These are phyloP conservation scores for Beta macrorhiza DNA, from an alignment of 179 eudicot genomes.

Conservation along the genomic window DNA sequence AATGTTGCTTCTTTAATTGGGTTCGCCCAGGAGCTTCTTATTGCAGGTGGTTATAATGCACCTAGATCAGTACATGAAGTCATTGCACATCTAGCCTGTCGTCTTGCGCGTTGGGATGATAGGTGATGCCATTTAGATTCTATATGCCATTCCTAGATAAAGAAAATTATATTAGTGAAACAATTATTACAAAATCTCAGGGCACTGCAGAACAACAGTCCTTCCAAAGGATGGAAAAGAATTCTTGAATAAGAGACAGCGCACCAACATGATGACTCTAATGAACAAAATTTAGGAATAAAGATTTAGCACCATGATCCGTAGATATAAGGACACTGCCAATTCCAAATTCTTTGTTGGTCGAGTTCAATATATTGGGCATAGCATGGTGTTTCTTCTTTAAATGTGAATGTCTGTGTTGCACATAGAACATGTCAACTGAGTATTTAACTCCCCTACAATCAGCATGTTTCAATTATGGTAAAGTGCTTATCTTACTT, in stretches of 20 bases:
- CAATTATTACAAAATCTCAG: not conserved
- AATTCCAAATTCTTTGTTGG: not conserved
- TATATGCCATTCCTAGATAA: not conserved
- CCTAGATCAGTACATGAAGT: conserved; percentile 79
- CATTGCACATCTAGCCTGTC: conserved; percentile 73
- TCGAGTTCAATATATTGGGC: not conserved
- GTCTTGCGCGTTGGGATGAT: conserved; percentile 98
- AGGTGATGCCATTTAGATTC: conserved; percentile 40
- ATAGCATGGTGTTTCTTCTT: not conserved
- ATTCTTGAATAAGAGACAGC: not conserved
- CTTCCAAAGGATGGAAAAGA: not conserved
- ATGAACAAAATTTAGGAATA: not conserved
- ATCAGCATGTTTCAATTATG: not conserved
- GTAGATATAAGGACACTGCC: not conserved
- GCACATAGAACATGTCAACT: too few species aligned
- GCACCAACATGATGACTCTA: not conserved
- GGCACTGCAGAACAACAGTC: not conserved
- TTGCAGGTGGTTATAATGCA: conserved; percentile 72
- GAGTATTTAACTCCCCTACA: not conserved
- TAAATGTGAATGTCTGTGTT: not conserved
- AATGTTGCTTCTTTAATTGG: conserved; percentile 8
- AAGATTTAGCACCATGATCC: not conserved
- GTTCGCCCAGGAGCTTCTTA: conserved; percentile 59
- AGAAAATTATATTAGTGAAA: not conserved
- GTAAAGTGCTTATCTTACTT: not conserved